Evolutionary conservation across 352 stramenopile genomes (phyloP).

Genomic region (Phytophthora hibernalis): DNA sequence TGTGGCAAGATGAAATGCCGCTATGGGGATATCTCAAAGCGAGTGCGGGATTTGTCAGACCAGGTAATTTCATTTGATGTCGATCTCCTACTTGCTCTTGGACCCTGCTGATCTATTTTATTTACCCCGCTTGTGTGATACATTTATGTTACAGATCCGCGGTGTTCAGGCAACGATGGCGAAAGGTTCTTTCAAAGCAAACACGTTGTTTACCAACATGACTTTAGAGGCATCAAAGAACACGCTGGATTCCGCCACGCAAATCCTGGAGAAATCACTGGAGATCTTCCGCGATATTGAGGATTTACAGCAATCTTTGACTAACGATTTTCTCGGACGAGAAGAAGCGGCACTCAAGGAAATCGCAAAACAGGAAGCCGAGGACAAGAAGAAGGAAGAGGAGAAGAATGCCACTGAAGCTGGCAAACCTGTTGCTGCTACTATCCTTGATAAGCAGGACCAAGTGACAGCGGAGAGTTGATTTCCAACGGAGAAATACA

Average conservation of each 20-base stretch:
- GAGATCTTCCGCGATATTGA: conserved; percentile 64
- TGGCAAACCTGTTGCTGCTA: background rate
- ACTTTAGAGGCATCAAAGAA: conserved; percentile 60
- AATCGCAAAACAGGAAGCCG: conserved; percentile 30
- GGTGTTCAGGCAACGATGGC: conserved; percentile 36
- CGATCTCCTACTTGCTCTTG: background rate
- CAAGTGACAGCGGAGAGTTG: conserved; percentile 25
- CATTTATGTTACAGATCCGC: conserved; percentile 24
- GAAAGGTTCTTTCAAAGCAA: conserved; percentile 24
- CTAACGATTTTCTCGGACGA: conserved; percentile 30
- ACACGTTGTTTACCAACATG: conserved; percentile 54
- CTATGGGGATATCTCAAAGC: conserved; percentile 57
- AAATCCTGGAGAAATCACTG: conserved; percentile 67
- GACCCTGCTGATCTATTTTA: background rate
- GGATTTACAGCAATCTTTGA: conserved; percentile 37
- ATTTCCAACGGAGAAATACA: conserved; percentile 28
- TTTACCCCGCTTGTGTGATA: background rate
- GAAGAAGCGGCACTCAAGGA: conserved; percentile 37
- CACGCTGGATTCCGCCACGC: conserved; percentile 60
- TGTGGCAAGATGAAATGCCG: conserved; percentile 80
- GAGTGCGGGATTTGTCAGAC: conserved; percentile 55
- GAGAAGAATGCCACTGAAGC: conserved; percentile 17
- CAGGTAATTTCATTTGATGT: conserved; percentile 43
- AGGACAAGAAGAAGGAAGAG: conserved; percentile 21
- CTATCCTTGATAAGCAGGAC: conserved; percentile 22